Percentiles rank a stretch among this genome's conserved stretches.
Conservation (phyloP, 352 stramenopile species). For the Pythium aquatile region DNA sequence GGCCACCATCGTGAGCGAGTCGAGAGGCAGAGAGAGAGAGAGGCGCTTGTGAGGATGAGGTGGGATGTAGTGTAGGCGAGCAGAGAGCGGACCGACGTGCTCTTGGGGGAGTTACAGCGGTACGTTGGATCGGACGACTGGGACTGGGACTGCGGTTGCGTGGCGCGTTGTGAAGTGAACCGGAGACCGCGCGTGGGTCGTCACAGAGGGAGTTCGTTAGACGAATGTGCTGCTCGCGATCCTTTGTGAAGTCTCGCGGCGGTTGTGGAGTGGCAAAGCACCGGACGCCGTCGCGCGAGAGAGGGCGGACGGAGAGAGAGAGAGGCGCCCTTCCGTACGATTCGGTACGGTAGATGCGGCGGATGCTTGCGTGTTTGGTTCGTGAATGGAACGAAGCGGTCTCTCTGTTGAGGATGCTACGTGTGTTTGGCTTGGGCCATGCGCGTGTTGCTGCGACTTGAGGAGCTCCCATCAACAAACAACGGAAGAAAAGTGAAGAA, state of each 20-base stretch:
- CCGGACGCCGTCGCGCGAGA: background rate
- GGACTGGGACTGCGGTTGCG: background rate
- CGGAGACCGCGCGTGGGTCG: background rate
- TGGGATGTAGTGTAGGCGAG: background rate
- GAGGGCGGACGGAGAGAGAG: background rate
- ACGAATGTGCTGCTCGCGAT: background rate
- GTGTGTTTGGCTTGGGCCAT: background rate
- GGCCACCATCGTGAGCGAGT: conserved; percentile 17
- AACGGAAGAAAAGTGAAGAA: conserved; percentile 15
- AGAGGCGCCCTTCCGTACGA: background rate
- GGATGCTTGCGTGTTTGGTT: background rate
- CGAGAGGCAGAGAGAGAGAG: background rate
- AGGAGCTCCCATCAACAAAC: conserved; percentile 6
- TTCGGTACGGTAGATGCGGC: background rate
- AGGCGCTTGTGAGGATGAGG: background rate
- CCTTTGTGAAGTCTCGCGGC: background rate
- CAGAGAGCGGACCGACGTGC: background rate
- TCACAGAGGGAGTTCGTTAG: background rate
- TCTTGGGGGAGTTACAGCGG: background rate
- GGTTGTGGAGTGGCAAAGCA: background rate
- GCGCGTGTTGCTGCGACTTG: conserved; percentile 21
- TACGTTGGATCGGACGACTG: background rate
- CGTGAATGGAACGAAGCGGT: background rate
- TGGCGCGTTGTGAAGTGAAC: background rate
- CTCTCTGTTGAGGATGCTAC: background rate